Percentiles rank a stretch among this genome's conserved stretches.
These are phyloP conservation scores for Mycocentrospora acerina DNA, from an alignment of 2,329 filamentous ascomycete species.

Conservation along the genomic window DNA sequence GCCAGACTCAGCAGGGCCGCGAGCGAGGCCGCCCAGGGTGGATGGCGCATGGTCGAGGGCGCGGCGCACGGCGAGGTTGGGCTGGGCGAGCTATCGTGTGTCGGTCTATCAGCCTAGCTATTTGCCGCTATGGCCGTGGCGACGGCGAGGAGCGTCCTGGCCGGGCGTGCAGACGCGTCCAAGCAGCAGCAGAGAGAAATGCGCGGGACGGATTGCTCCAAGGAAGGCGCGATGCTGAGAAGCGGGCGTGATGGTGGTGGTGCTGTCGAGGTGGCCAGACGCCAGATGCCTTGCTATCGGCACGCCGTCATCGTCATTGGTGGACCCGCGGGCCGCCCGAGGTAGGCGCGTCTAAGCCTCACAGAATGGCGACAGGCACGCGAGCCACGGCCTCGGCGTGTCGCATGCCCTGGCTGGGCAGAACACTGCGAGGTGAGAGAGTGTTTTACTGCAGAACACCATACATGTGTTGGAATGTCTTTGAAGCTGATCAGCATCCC, in stretches of 20 bases:
- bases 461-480: too few species aligned
- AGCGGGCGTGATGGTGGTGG: neutral
- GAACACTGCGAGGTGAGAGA: too few species aligned
- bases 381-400: too few species aligned
- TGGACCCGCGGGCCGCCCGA: too few species aligned
- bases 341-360: too few species aligned
- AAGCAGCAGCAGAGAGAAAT: neutral
- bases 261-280: constrained; percentile 9
- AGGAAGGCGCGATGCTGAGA: constrained; percentile 1
- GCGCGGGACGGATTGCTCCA: constrained; percentile 2
- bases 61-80: constrained; percentile 27
- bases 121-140: too few species aligned
- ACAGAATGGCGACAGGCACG: too few species aligned
- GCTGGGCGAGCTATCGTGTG: too few species aligned
- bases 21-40: constrained; percentile 34
- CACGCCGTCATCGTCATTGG: neutral
- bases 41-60: constrained; percentile 38
- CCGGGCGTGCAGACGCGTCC: too few species aligned
- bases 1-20: constrained; percentile 27
- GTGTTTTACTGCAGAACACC: too few species aligned
- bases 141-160: neutral
- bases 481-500: too few species aligned
- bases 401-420: too few species aligned
- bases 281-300: constrained; percentile 10
- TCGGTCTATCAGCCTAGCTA: constrained; percentile 3